Evolutionary conservation across 257 asterid species (phyloP).

Genomic region (Buddleja alternifolia): DNA sequence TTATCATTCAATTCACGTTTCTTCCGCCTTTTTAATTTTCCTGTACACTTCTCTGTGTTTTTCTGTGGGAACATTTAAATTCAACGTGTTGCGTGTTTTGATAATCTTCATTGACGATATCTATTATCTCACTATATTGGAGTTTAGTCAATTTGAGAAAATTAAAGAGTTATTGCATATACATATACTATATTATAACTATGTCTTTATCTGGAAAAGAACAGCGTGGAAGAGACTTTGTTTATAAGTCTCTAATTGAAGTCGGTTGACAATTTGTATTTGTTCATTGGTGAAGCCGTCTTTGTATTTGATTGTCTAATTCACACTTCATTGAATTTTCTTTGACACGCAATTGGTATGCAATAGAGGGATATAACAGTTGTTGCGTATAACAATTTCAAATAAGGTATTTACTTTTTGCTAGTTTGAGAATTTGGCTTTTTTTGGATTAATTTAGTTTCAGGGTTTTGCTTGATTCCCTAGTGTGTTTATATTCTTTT

Average conservation of each 20-base stretch:
- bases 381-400: neutral
- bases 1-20: slow-evolving; percentile 32
- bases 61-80: slow-evolving; percentile 1
- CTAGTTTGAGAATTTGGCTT: neutral
- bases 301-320: slow-evolving; percentile 11
- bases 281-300: slow-evolving; percentile 22
- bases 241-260: slow-evolving; percentile 16
- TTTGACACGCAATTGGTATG: slow-evolving; percentile 12
- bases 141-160: slow-evolving; percentile 25
- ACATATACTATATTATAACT: too few species aligned
- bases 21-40: slow-evolving; percentile 1
- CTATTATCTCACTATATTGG: slow-evolving; percentile 6
- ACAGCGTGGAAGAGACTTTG: slow-evolving; percentile 2
- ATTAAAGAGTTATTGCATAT: neutral
- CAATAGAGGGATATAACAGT: neutral
- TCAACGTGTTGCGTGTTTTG: slow-evolving; percentile 33
- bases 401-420: neutral
- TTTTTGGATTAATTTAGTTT: neutral
- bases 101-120: neutral
- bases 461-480: slow-evolving; percentile 11
- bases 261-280: slow-evolving; percentile 34
- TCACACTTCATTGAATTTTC: slow-evolving; percentile 35
- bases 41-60: slow-evolving; percentile 11
- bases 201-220: slow-evolving; percentile 11
- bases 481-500: neutral